Evolutionary conservation across 371 early-diverging fungal genomes (phyloP).

Genomic region (Catenaria anguillulae): DNA sequence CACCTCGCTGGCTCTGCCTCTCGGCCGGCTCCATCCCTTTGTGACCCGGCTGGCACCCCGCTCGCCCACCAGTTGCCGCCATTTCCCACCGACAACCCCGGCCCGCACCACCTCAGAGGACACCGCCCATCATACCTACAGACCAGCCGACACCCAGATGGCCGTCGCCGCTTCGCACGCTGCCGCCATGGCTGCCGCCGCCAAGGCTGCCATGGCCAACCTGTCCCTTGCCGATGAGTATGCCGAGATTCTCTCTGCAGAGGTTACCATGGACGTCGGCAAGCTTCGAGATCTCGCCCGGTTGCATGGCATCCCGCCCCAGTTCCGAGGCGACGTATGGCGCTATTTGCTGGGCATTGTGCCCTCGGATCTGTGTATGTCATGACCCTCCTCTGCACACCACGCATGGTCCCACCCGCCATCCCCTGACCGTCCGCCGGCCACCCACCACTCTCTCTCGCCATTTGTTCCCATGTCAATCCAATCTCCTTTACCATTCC

Average conservation of each 20-base stretch:
- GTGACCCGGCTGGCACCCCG: no score
- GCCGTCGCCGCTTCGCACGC: neutral
- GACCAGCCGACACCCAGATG: no score
- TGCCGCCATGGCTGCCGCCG: neutral
- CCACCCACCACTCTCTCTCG: no score
- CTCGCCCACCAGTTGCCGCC: no score
- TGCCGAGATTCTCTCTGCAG: constrained; percentile 65
- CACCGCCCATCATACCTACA: no score
- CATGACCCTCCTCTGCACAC: neutral
- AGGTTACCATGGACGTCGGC: constrained; percentile 72
- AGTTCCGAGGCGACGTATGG: constrained; percentile 79
- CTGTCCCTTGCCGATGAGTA: constrained; percentile 40
- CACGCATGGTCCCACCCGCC: neutral
- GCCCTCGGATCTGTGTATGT: constrained; percentile 69
- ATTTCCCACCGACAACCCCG: no score
- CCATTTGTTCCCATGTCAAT: no score
- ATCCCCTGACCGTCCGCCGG: no score
- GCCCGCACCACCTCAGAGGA: no score
- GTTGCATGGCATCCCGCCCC: constrained; percentile 66
- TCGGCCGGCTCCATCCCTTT: no score
- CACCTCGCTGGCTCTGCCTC: no score
- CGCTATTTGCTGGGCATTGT: constrained; percentile 74
- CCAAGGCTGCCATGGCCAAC: neutral
- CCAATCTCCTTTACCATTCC: no score
- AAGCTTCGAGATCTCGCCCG: constrained; percentile 61